Percentiles rank a stretch among this genome's conserved stretches.
Evolutionary conservation across 371 early-diverging fungal genomes (phyloP).

Genomic region (Mortierella sp.): DNA sequence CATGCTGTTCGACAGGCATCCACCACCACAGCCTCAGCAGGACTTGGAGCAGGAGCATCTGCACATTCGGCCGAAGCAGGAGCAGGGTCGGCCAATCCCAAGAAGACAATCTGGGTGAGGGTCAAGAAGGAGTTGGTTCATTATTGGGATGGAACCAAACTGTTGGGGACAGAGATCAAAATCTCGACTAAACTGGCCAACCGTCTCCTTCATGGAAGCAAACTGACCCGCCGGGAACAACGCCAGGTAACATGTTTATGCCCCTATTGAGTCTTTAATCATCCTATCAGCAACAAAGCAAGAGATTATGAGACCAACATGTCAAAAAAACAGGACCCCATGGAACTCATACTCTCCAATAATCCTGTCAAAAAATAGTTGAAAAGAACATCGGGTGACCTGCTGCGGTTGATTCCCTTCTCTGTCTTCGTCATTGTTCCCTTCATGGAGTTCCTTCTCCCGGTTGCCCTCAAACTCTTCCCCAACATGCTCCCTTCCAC

Average conservation of each 20-base stretch:
- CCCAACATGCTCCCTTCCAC: constrained; percentile 98
- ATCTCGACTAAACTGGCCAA: constrained; percentile 86
- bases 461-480: constrained; percentile 94
- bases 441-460: constrained; percentile 94
- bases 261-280: background rate
- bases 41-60: background rate
- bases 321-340: background rate
- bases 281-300: background rate
- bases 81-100: constrained; percentile 53
- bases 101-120: constrained; percentile 78
- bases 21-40: background rate
- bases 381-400: constrained; percentile 89
- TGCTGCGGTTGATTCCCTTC: constrained; percentile 94
- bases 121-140: constrained; percentile 92
- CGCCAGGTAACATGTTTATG: constrained; percentile 73
- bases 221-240: constrained; percentile 89
- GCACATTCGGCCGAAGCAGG: background rate
- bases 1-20: background rate
- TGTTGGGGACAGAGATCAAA: constrained; percentile 87
- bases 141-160: constrained; percentile 95
- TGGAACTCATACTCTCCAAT: background rate
- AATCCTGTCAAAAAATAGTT: constrained; percentile 62
- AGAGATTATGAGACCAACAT: background rate
- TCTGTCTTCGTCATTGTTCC: constrained; percentile 94
- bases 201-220: constrained; percentile 81